phyloP scores from a whole-genome alignment of 208 protist species.

The Crithidia expoeki region DNA sequence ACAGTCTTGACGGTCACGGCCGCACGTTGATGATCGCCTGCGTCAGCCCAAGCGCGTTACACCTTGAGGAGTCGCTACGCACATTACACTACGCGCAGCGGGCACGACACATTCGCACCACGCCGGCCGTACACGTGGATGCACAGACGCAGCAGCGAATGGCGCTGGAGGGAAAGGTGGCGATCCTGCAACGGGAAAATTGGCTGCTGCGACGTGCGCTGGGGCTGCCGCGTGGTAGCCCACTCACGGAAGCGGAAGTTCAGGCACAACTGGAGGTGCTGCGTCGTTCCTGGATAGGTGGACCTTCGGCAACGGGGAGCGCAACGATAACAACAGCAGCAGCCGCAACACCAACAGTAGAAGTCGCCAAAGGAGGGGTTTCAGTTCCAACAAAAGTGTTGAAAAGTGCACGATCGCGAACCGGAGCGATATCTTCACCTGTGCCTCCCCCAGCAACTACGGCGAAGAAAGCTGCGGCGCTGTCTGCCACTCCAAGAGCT shows the following conservation, averaged over 20 bases:
- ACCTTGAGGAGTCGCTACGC: conserved; percentile 79
- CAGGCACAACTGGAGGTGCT: conserved; percentile 22
- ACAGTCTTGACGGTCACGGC: conserved; percentile 77
- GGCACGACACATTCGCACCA: conserved; percentile 57
- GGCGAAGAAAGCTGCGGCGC: neutral
- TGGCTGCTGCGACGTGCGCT: conserved; percentile 43
- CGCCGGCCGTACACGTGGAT: conserved; percentile 68
- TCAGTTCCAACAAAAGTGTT: neutral
- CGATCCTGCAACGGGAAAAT: conserved; percentile 57
- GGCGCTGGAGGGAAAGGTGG: conserved; percentile 45
- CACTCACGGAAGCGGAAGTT: conserved; percentile 17
- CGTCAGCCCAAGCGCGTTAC: conserved; percentile 72
- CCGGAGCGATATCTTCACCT: neutral
- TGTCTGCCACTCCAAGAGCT: neutral
- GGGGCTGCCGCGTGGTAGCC: conserved; percentile 11
- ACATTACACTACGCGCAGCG: conserved; percentile 86
- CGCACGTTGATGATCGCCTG: conserved; percentile 82
- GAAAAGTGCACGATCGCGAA: neutral
- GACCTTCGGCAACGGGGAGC: neutral
- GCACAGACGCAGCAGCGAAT: conserved; percentile 58
- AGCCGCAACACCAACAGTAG: neutral
- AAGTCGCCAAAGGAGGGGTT: neutral
- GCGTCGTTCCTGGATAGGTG: neutral
- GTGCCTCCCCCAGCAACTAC: neutral
- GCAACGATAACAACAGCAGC: neutral